Percentiles rank a stretch among this genome's conserved stretches.
phyloP scores from a whole-genome alignment of 441 rosid genomes.

The Flueggea neowawraea region DNA sequence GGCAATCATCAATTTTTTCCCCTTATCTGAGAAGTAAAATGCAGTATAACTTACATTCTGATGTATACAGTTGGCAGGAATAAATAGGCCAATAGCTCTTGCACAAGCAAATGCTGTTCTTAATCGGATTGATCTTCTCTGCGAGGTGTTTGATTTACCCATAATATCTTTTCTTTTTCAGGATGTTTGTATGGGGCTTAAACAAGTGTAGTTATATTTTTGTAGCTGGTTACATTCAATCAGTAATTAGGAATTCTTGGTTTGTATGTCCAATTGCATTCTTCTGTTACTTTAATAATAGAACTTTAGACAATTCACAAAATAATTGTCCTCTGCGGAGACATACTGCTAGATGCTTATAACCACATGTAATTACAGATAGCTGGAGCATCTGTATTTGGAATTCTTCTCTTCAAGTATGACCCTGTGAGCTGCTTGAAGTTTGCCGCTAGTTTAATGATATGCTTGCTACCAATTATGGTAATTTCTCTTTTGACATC shows the following conservation, averaged over 20 bases:
- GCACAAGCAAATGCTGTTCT: conserved; percentile 95
- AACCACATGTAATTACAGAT: conserved; percentile 42
- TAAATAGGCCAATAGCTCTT: conserved; percentile 83
- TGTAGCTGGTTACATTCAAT: too few species aligned
- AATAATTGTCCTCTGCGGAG: background rate
- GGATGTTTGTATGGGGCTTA: background rate
- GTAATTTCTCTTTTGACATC: conserved; percentile 37
- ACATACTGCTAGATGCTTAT: conserved; percentile 3
- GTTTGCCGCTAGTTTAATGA: conserved; percentile 70
- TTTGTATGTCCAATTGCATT: too few species aligned
- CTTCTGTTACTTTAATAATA: too few species aligned
- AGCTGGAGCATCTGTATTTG: conserved; percentile 81
- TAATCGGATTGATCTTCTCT: conserved; percentile 80
- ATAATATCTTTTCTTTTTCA: conserved; percentile 5
- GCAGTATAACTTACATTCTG: background rate
- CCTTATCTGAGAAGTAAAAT: background rate
- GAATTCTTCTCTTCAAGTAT: conserved; percentile 73
- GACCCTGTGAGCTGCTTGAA: conserved; percentile 83
- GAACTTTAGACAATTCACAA: background rate
- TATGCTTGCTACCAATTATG: conserved; percentile 72
- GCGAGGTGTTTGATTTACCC: conserved; percentile 58
- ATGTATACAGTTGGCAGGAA: conserved; percentile 72
- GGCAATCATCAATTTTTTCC: conserved; percentile 4
- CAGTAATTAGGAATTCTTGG: too few species aligned
- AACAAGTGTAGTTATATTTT: background rate